Evolutionary conservation across 2,329 filamentous ascomycete genomes (phyloP).

Genomic region (Coniochaeta ligniaria): DNA sequence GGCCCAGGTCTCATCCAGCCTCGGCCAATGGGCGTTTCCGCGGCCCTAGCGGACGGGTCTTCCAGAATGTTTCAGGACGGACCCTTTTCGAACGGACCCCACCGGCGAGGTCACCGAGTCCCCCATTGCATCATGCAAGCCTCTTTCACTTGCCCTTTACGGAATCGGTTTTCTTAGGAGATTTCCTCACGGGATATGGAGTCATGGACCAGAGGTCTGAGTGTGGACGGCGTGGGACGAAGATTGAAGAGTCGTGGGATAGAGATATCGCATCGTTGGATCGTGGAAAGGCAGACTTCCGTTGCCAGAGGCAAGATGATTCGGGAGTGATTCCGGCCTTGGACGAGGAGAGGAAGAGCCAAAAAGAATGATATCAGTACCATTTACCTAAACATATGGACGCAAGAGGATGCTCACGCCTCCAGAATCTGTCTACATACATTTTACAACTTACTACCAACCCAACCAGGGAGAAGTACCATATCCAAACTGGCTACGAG

Average conservation of each 20-base stretch:
- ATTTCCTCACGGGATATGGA: not conserved
- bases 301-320: not conserved
- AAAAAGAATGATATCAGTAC: not conserved
- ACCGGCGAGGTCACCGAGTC: not conserved
- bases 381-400: too few species aligned
- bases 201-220: not conserved
- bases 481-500: not conserved
- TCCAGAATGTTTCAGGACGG: constrained; percentile 3
- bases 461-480: not conserved
- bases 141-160: not conserved
- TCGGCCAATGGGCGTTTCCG: not conserved
- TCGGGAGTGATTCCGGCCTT: not conserved
- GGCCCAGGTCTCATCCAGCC: not conserved
- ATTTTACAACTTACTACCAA: not conserved
- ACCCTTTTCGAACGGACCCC: not conserved
- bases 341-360: not conserved
- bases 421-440: not conserved
- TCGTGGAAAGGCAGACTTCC: not conserved
- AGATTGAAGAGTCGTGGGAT: not conserved
- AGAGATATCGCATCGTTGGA: not conserved
- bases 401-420: too few species aligned
- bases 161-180: not conserved
- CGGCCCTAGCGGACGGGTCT: not conserved
- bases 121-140: not conserved
- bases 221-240: not conserved